A percentile compares a stretch with the other conserved stretches of the same genome.
These are phyloP conservation scores for Microcos paniculata DNA, from an alignment of 345 rosid species.

Conservation along the genomic window DNA sequence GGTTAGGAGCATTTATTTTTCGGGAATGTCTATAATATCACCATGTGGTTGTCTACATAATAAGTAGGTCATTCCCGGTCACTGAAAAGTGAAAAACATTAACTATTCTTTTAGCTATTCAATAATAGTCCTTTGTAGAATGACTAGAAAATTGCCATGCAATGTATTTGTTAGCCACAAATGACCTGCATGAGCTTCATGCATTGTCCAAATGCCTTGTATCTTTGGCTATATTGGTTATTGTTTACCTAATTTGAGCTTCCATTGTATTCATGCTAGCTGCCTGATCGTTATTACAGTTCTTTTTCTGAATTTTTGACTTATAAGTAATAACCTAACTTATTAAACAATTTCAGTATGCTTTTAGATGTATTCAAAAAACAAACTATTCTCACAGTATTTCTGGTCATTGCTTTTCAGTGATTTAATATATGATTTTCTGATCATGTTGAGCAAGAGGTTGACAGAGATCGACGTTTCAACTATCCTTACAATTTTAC, in stretches of 20 bases:
- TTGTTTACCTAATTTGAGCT: background rate
- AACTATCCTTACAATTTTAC: slow-evolving; percentile 73
- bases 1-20: background rate
- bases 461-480: slow-evolving; percentile 77
- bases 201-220: background rate
- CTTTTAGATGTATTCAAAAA: background rate
- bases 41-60: slow-evolving; percentile 1
- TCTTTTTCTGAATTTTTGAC: background rate
- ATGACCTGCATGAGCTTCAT: slow-evolving; percentile 9
- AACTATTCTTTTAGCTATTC: background rate
- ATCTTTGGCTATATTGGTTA: background rate
- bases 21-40: background rate
- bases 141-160: background rate
- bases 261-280: background rate
- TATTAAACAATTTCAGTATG: background rate
- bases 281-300: background rate
- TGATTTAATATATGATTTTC: slow-evolving; percentile 84
- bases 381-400: background rate
- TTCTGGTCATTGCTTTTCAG: slow-evolving; percentile 41
- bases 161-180: background rate
- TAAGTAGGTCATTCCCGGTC: background rate
- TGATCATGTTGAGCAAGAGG: slow-evolving; percentile 65
- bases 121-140: background rate
- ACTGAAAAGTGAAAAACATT: background rate
- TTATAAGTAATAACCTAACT: background rate